A percentile compares a stretch with the other conserved stretches of the same genome.
These are phyloP conservation scores for Xylaria sp. DNA, from an alignment of 2,329 filamentous ascomycete genomes.

Conservation along the genomic window DNA sequence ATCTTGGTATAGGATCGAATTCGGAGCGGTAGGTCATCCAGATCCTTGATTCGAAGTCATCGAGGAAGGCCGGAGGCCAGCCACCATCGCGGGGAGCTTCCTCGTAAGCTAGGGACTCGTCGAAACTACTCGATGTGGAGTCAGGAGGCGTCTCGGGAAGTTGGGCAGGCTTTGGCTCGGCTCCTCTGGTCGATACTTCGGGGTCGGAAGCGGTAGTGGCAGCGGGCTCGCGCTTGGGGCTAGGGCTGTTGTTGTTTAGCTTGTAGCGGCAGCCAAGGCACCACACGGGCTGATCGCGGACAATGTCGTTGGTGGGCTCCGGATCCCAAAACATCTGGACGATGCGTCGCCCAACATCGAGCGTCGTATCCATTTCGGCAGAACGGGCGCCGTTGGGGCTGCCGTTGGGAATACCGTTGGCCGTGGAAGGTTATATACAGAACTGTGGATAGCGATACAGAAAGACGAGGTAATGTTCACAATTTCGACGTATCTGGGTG, in stretches of 20 bases:
- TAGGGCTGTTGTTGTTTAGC: constrained; percentile 50
- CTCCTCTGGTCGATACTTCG: constrained; percentile 28
- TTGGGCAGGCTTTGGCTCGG: constrained; percentile 41
- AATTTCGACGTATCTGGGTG: neutral
- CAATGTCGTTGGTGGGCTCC: constrained; percentile 81
- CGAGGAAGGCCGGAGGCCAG: constrained; percentile 87
- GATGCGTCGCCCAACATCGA: constrained; percentile 82
- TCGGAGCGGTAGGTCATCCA: constrained; percentile 97
- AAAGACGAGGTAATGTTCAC: constrained; percentile 1
- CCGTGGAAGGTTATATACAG: neutral
- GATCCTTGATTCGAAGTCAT: constrained; percentile 90
- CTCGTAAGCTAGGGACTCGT: constrained; percentile 62
- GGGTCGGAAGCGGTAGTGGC: constrained; percentile 15
- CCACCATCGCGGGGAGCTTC: constrained; percentile 61
- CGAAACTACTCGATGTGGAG: constrained; percentile 62
- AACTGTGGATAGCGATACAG: neutral
- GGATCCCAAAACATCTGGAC: constrained; percentile 95
- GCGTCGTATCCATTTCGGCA: constrained; percentile 55
- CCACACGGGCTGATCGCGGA: constrained; percentile 79
- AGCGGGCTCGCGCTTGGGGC: constrained; percentile 24
- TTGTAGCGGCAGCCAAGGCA: constrained; percentile 72
- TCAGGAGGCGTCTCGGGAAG: constrained; percentile 59
- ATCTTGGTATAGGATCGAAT: constrained; percentile 84
- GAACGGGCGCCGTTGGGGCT: neutral
- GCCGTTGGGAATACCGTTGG: neutral